Evolutionary conservation across 1,284 basidiomycete genomes (phyloP).

Genomic region (Entoloma clypeatum): DNA sequence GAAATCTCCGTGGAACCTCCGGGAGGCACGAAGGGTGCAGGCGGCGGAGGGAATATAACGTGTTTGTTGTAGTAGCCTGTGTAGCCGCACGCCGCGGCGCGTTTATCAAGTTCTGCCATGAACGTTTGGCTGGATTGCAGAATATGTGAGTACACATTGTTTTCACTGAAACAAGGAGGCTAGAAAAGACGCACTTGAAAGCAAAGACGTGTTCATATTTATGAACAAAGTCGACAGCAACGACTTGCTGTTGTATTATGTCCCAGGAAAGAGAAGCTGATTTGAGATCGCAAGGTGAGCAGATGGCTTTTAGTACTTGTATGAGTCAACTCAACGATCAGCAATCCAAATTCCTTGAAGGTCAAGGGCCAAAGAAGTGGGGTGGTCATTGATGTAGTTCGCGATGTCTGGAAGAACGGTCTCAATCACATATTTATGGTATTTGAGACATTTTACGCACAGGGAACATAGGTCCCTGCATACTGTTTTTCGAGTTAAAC

Average conservation of each 20-base stretch:
- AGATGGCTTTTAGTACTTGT: not conserved
- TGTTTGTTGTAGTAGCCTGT: constrained; percentile 58
- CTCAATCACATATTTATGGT: not conserved
- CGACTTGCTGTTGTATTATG: constrained; percentile 62
- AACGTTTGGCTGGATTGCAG: constrained; percentile 49
- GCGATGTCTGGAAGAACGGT: constrained; percentile 53
- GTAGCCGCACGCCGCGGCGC: constrained; percentile 57
- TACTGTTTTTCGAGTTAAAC: constrained; percentile 39
- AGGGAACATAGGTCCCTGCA: constrained; percentile 63
- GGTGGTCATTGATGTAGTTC: constrained; percentile 64
- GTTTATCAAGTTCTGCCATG: constrained; percentile 53
- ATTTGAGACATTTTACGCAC: constrained; percentile 31
- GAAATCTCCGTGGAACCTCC: constrained; percentile 43
- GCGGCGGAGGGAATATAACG: constrained; percentile 61
- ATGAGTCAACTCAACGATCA: constrained; percentile 53
- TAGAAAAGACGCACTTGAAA: constrained; percentile 50
- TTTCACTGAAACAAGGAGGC: not conserved
- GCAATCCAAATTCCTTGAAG: constrained; percentile 71
- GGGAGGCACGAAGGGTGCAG: constrained; percentile 58
- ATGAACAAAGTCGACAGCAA: constrained; percentile 67
- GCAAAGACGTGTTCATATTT: constrained; percentile 66
- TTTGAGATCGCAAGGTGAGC: not conserved
- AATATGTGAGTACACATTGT: constrained; percentile 1
- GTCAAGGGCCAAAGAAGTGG: constrained; percentile 46
- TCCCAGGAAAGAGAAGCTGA: constrained; percentile 55